Evolutionary conservation across 345 rosid genomes (phyloP), one percentile per base, ranked within the genome.

Genomic region (Citrus australasica): DNA sequence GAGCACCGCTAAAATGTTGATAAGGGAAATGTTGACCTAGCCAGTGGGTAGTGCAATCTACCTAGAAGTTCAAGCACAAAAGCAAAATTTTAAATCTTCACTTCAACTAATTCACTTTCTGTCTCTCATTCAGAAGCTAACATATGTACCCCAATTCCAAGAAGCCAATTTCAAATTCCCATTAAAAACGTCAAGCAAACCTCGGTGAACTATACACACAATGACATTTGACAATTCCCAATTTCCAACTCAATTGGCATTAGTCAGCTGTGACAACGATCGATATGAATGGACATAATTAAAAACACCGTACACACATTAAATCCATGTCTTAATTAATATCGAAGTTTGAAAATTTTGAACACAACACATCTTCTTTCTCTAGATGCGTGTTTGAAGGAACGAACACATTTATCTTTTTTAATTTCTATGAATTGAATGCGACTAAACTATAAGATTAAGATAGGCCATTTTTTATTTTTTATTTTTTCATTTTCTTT

Each of bases 351-450:
- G 65, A 21, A 76, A 48, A 33, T 64, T 30, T 70, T 46, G 68
- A 76, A 72, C 65, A 72, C 40, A 76, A 2, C 22, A 4, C n/a
- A 7, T 7, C 55, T 28, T 16, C 35, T 42, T 9, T 65, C 73
- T 81, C 76, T 58, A 10, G 56, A 53, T 68, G 78, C 63, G 85
- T 76, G 85, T 76, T 67, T 76, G 72, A 73, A 76, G 63, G 74
- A 17, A 65, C 40, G 8, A 32, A 33, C 22, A 2, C 30, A 2
- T 17, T 14, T 33, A 66, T 25, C 48, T 63, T 32, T 67, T 13
- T 22, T 51, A 17, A 5, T 60, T 33, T 79, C 40, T 35, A 9
- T 62, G 77, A 73, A 59, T 35, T 69, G 13, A 60, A 40, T 13
- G 19, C 17, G 72, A 24, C 11, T 30, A 33, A 46, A 46, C 17